Conservation (phyloP, 2,329 filamentous ascomycete species). For the Domatiomyces catenatus region DNA sequence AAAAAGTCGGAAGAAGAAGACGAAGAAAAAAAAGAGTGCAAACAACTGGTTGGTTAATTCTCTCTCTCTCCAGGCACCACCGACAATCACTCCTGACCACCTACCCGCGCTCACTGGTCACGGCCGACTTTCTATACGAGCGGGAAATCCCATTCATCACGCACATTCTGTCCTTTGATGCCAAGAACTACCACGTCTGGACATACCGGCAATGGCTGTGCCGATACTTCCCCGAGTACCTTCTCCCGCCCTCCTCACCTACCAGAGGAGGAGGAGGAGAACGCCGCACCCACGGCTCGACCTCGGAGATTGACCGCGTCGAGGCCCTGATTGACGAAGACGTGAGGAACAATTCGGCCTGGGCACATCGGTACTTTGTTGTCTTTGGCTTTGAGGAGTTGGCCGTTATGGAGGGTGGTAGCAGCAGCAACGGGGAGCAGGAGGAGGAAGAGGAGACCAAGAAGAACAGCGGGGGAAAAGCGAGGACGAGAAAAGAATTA, state of each 20-base stretch:
- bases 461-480: neutral
- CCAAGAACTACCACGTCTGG: conserved; percentile 99
- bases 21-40: too few species aligned
- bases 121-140: conserved; percentile 31
- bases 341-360: conserved; percentile 89
- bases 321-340: conserved; percentile 62
- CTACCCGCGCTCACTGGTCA: conserved; percentile 26
- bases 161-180: conserved; percentile 67
- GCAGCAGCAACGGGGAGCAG: conserved; percentile 28
- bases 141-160: conserved; percentile 63
- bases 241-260: conserved; percentile 4
- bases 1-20: neutral
- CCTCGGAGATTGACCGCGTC: conserved; percentile 50
- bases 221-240: conserved; percentile 35
- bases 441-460: too few species aligned
- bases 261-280: too few species aligned
- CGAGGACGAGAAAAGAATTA: neutral
- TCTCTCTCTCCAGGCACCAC: conserved; percentile 36
- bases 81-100: conserved; percentile 41
- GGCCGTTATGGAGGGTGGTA: conserved; percentile 13
- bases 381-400: conserved; percentile 48
- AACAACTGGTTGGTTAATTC: too few species aligned
- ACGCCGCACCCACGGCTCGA: conserved; percentile 39
- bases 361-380: conserved; percentile 94
- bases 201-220: conserved; percentile 75